Conservation (phyloP, 2,329 filamentous ascomycete genomes). For the Hymenoscyphus occultus region DNA sequence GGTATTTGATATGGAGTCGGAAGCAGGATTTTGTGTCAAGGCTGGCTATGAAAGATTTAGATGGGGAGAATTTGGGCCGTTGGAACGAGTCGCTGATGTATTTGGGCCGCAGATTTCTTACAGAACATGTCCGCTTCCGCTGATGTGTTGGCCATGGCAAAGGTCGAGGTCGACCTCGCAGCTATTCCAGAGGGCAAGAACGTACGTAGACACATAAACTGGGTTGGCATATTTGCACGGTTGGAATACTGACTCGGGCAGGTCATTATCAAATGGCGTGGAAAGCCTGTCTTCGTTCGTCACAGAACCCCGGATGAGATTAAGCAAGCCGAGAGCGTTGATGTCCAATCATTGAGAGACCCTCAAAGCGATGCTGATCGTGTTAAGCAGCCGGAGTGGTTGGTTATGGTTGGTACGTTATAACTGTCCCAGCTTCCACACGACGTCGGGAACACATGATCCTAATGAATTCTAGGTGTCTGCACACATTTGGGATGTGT, state of each 20-base stretch:
- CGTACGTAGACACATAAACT: constrained; percentile 53
- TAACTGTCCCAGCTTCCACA: background rate
- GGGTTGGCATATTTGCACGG: background rate
- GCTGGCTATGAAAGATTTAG: background rate
- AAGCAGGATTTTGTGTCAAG: background rate
- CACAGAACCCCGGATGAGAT: constrained; percentile 94
- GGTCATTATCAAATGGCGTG: constrained; percentile 99
- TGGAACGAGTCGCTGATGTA: constrained; percentile 26
- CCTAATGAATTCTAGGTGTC: constrained; percentile 59
- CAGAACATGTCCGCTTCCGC: constrained; percentile 99
- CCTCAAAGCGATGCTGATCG: constrained; percentile 88
- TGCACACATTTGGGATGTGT: constrained; percentile 99
- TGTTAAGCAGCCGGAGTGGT: constrained; percentile 98
- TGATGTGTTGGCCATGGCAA: constrained; percentile 97
- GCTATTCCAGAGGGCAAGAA: constrained; percentile 99
- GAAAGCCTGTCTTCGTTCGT: constrained; percentile 99
- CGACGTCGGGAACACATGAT: constrained; percentile 10
- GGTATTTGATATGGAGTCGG: background rate
- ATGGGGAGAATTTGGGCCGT: constrained; percentile 14
- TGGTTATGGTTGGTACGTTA: constrained; percentile 86
- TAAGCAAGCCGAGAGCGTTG: constrained; percentile 86
- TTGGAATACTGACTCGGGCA: constrained; percentile 38
- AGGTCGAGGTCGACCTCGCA: constrained; percentile 94
- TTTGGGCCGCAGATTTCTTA: constrained; percentile 74
- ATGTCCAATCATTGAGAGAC: constrained; percentile 81